Base-by-base conservation (phyloP, 2,329 filamentous ascomycete species). In the Leptographium procerum region DNA sequence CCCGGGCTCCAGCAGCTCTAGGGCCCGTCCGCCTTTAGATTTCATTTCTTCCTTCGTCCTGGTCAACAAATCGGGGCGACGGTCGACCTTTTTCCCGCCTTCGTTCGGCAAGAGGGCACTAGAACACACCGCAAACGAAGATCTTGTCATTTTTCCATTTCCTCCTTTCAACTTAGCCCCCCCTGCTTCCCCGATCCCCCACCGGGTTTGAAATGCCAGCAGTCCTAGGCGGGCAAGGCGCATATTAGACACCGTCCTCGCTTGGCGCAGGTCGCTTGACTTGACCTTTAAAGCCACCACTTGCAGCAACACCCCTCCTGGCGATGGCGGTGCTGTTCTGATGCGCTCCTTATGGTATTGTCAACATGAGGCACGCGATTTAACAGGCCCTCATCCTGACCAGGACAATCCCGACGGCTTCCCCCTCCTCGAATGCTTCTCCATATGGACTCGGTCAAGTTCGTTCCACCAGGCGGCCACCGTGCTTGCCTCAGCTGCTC, bases 401-500 rank as follows among this genome's bases (percentile, higher is more conserved):
- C 45, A 13, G 24, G 26, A 19, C 31, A 53, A 22, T 26, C 26
- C 10, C 26, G 26, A 9, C 45, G 10, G 31, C 43, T 28, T 24
- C 26, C 33, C n/a, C 47, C 51, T 56, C 50, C 33, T 34, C 50
- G 7, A 22, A 19, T 59, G 84, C 45, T 22, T 22, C 14, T 13
- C n/a, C 16, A 45, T 4, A 64, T 64, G 62, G 61, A 64, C 16
- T 22, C 54, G 4, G 59, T 66, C 57, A 65, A 65, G 59, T 66
- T 65, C 28, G 64, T 66, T 10, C 64, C 64, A 1, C 64, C 64
- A 1, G 64, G 63, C 51, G 64, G 64, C 56, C 62, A 65, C 47
- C 59, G 65, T 13, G 65, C 65, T 22, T 66, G 65, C 53, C 61
- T 62, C 14, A 63, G 59, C 57, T 66, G 64, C 47, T 64, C 64